These are phyloP conservation scores for Lachancea quebecensis DNA, from an alignment of 805 yeast genomes.

Conservation along the genomic window DNA sequence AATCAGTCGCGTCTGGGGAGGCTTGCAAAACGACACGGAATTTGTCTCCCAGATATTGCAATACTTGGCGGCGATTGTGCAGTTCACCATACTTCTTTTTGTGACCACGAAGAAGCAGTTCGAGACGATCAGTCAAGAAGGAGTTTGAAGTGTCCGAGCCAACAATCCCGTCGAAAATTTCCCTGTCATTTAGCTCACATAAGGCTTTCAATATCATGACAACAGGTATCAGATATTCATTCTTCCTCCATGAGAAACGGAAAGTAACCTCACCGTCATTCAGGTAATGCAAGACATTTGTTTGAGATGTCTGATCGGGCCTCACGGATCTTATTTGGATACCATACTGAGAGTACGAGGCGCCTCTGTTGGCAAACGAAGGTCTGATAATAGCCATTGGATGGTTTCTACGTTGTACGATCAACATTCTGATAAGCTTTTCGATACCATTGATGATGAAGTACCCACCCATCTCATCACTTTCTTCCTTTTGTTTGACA, in stretches of 20 bases:
- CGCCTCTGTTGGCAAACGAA: constrained; percentile 90
- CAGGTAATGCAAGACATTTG: constrained; percentile 93
- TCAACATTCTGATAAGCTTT: constrained; percentile 91
- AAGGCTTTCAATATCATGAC: constrained; percentile 88
- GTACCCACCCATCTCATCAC: constrained; percentile 95
- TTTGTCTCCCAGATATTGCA: constrained; percentile 91
- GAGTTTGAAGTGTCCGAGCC: constrained; percentile 84
- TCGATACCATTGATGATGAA: constrained; percentile 96
- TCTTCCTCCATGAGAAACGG: constrained; percentile 95
- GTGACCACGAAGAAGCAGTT: constrained; percentile 80
- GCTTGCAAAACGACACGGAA: constrained; percentile 91
- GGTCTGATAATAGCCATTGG: constrained; percentile 98
- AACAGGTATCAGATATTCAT: constrained; percentile 90
- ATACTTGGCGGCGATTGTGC: constrained; percentile 77
- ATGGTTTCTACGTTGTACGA: constrained; percentile 95
- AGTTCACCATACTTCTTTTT: constrained; percentile 62
- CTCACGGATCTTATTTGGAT: constrained; percentile 90
- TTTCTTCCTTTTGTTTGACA: constrained; percentile 75
- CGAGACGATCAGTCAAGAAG: constrained; percentile 96
- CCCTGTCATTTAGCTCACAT: constrained; percentile 85
- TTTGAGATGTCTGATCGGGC: constrained; percentile 96
- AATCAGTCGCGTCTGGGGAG: constrained; percentile 78
- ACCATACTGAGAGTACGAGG: constrained; percentile 82
- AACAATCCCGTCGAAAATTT: constrained; percentile 91
- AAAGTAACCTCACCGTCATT: constrained; percentile 94